These are phyloP conservation scores for Ogataea ramenticola DNA, from an alignment of 805 yeast species.

Conservation along the genomic window DNA sequence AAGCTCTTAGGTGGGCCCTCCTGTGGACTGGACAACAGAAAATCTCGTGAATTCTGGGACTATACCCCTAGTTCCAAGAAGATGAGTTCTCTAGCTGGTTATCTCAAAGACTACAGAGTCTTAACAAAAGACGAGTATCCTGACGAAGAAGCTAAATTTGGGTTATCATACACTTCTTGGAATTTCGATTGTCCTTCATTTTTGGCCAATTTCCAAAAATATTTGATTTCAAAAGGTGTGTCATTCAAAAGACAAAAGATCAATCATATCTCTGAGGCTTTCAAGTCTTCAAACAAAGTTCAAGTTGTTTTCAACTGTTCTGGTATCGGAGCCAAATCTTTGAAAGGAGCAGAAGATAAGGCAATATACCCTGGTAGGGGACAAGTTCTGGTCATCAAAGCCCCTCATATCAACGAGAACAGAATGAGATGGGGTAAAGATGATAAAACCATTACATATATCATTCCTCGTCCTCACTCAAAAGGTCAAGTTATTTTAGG, in stretches of 20 bases:
- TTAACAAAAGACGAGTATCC: slow-evolving; percentile 37
- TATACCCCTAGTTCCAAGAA: slow-evolving; percentile 37
- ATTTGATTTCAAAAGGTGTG: slow-evolving; percentile 44
- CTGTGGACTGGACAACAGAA: slow-evolving; percentile 46
- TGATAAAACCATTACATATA: slow-evolving; percentile 45
- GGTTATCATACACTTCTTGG: slow-evolving; percentile 53
- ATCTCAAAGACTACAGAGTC: slow-evolving; percentile 39
- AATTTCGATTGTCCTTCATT: slow-evolving; percentile 68
- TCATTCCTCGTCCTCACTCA: slow-evolving; percentile 65
- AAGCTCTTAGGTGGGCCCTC: slow-evolving; percentile 40
- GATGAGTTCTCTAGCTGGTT: slow-evolving; percentile 37
- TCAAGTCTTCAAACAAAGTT: slow-evolving; percentile 19
- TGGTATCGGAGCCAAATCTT: slow-evolving; percentile 58
- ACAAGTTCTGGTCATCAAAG: slow-evolving; percentile 66
- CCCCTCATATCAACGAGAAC: slow-evolving; percentile 61
- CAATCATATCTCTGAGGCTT: slow-evolving; percentile 52
- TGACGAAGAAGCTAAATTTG: slow-evolving; percentile 42
- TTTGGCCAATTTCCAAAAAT: slow-evolving; percentile 36
- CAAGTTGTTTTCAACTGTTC: slow-evolving; percentile 65
- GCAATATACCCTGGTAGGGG: slow-evolving; percentile 70
- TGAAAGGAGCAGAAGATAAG: slow-evolving; percentile 61
- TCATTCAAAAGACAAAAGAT: slow-evolving; percentile 38
- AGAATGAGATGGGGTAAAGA: slow-evolving; percentile 53
- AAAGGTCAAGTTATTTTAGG: slow-evolving; percentile 66
- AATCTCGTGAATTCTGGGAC: slow-evolving; percentile 59